Evolutionary conservation across 2,329 filamentous ascomycete species (phyloP).

Genomic region (Elsinoe batatas): DNA sequence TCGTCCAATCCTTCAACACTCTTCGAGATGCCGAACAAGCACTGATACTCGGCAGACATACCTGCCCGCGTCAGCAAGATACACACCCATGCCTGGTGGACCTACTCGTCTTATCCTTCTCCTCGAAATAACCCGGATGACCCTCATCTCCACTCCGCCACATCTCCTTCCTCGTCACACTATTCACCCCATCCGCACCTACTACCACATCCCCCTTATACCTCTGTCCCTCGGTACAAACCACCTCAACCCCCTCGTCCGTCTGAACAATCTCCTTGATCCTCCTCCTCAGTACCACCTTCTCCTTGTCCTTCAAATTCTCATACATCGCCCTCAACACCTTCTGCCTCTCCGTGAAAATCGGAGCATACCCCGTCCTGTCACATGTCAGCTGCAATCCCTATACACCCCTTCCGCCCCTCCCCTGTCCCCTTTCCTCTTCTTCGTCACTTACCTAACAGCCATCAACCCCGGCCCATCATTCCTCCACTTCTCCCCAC

Average conservation of each 20-base stretch:
- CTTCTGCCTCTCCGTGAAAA: slow-evolving; percentile 23
- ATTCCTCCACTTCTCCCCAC: background rate
- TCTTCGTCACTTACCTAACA: background rate
- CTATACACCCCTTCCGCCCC: no score
- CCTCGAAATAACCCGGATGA: slow-evolving; percentile 15
- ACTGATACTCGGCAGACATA: slow-evolving; percentile 23
- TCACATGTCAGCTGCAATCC: background rate
- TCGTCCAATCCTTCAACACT: slow-evolving; percentile 18
- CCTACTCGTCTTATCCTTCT: slow-evolving; percentile 16
- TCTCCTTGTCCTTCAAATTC: slow-evolving; percentile 18
- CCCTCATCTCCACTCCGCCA: slow-evolving; percentile 18
- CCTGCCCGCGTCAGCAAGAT: background rate
- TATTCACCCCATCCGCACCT: slow-evolving; percentile 24
- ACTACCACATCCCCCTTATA: slow-evolving; percentile 22
- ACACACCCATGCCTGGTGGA: background rate
- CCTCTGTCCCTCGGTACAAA: slow-evolving; percentile 12
- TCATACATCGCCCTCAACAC: slow-evolving; percentile 20
- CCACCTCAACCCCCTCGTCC: slow-evolving; percentile 1
- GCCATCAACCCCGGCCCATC: slow-evolving; percentile 1
- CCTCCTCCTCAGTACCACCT: slow-evolving; percentile 12
- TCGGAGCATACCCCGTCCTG: slow-evolving; percentile 17
- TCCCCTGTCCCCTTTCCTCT: no score
- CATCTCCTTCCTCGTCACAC: slow-evolving; percentile 20
- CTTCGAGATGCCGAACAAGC: slow-evolving; percentile 33
- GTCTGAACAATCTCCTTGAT: slow-evolving; percentile 5